phyloP scores from a whole-genome alignment of 495 filamentous ascomycete species.

The Aspergillus homomorphus region DNA sequence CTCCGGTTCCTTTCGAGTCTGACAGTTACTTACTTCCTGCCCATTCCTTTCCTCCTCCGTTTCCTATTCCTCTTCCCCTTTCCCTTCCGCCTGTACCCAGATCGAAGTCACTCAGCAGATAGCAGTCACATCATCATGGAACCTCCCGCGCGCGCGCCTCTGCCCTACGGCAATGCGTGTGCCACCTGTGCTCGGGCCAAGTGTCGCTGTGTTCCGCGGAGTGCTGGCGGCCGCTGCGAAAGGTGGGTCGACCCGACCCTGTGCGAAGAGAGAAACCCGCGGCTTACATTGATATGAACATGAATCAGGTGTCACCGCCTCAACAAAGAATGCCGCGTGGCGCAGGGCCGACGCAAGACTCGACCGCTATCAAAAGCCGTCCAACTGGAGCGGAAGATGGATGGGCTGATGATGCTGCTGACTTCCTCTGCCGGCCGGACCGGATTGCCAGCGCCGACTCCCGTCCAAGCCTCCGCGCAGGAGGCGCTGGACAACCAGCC shows the following conservation, averaged over 20 bases:
- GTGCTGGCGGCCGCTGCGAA: slow-evolving; percentile 2
- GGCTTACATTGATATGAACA: too few species aligned
- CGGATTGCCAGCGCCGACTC: background rate
- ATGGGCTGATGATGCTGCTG: slow-evolving; percentile 10
- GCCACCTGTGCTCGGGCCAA: slow-evolving; percentile 11
- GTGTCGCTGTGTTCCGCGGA: slow-evolving; percentile 6
- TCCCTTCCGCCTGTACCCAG: background rate
- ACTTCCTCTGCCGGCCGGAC: slow-evolving; percentile 4
- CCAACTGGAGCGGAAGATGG: slow-evolving; percentile 9
- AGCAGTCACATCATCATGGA: slow-evolving; percentile 6
- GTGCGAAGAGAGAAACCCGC: too few species aligned
- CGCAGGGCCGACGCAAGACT: background rate
- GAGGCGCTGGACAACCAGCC: background rate
- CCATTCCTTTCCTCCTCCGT: background rate
- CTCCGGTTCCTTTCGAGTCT: background rate
- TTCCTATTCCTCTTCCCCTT: background rate
- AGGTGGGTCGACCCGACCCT: too few species aligned
- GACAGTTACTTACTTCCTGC: too few species aligned
- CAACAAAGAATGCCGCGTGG: slow-evolving; percentile 9
- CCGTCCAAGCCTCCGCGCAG: background rate
- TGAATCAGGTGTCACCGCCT: slow-evolving; percentile 10
- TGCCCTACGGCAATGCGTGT: slow-evolving; percentile 13
- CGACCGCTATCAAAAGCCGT: slow-evolving; percentile 4
- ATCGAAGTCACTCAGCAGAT: background rate
- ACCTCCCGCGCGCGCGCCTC: background rate